These are phyloP conservation scores for Blastobotrys parvus DNA, from an alignment of 805 yeast species.

Conservation along the genomic window DNA sequence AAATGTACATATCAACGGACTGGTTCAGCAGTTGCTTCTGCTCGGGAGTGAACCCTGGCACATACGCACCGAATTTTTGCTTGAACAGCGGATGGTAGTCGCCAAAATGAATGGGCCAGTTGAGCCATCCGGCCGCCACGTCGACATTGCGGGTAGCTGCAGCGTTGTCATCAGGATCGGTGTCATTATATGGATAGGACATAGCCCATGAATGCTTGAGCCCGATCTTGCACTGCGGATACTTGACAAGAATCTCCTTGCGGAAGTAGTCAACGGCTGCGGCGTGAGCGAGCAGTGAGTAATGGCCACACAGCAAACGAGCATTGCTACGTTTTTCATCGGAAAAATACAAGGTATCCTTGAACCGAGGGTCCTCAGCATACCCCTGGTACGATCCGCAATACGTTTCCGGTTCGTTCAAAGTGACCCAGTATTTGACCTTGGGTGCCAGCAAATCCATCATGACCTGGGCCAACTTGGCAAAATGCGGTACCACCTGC, in stretches of 20 bases:
- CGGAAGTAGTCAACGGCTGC: constrained; percentile 22
- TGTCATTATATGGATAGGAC: constrained; percentile 21
- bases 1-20: constrained; percentile 27
- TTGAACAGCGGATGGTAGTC: constrained; percentile 28
- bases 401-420: constrained; percentile 28
- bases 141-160: constrained; percentile 28
- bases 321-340: constrained; percentile 16
- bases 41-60: constrained; percentile 20
- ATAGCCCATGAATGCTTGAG: constrained; percentile 25
- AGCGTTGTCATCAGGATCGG: constrained; percentile 17
- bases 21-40: constrained; percentile 21
- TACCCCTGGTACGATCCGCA: constrained; percentile 5
- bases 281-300: constrained; percentile 24
- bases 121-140: constrained; percentile 24
- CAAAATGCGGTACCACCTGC: constrained; percentile 28
- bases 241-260: constrained; percentile 20
- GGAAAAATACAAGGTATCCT: constrained; percentile 8
- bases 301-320: constrained; percentile 16
- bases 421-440: constrained; percentile 29
- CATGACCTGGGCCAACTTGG: constrained; percentile 27
- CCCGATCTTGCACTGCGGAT: constrained; percentile 22
- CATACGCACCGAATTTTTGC: too few species aligned
- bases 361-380: constrained; percentile 11
- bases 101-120: constrained; percentile 26
- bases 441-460: constrained; percentile 27